Conservation (phyloP, 2,329 filamentous ascomycete genomes). For the Aspergillus sp. region DNA sequence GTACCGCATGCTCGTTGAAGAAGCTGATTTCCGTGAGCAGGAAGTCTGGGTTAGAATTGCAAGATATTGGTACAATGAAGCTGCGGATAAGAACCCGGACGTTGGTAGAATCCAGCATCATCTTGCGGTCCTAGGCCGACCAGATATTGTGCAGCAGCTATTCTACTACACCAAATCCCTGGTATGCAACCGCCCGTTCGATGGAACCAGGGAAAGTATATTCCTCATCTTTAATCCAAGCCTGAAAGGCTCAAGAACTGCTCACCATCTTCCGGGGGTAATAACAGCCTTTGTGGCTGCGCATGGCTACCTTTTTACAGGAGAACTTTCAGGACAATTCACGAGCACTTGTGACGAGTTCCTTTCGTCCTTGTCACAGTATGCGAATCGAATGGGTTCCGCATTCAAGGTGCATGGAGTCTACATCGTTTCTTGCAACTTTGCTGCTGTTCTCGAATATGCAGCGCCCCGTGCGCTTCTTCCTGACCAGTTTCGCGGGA, state of each 20-base stretch:
- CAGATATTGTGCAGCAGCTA: conserved; percentile 61
- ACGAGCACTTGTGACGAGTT: conserved; percentile 46
- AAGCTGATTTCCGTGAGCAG: conserved; percentile 73
- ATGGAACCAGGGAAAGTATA: conserved; percentile 61
- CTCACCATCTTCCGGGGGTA: conserved; percentile 37
- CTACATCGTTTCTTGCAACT: conserved; percentile 59
- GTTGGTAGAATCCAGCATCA: conserved; percentile 87
- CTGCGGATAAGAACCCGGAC: conserved; percentile 74
- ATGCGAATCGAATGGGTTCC: conserved; percentile 52
- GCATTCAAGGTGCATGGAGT: conserved; percentile 60
- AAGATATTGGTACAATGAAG: conserved; percentile 81
- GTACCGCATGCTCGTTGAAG: conserved; percentile 91
- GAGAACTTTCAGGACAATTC: conserved; percentile 43
- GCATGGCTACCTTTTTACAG: conserved; percentile 56
- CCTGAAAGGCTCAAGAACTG: conserved; percentile 44
- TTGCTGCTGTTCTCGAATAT: conserved; percentile 61
- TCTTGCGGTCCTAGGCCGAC: conserved; percentile 69
- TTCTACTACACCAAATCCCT: conserved; percentile 65
- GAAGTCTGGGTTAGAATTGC: conserved; percentile 83
- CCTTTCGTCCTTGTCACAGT: conserved; percentile 50
- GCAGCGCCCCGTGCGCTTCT: conserved; percentile 47
- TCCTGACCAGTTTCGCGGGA: conserved; percentile 32
- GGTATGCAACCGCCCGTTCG: conserved; percentile 59
- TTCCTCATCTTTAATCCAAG: conserved; percentile 59
- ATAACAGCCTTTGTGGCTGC: conserved; percentile 58